These are phyloP conservation scores for Cornus suecica DNA, from an alignment of 148 eudicot genomes.

Conservation along the genomic window DNA sequence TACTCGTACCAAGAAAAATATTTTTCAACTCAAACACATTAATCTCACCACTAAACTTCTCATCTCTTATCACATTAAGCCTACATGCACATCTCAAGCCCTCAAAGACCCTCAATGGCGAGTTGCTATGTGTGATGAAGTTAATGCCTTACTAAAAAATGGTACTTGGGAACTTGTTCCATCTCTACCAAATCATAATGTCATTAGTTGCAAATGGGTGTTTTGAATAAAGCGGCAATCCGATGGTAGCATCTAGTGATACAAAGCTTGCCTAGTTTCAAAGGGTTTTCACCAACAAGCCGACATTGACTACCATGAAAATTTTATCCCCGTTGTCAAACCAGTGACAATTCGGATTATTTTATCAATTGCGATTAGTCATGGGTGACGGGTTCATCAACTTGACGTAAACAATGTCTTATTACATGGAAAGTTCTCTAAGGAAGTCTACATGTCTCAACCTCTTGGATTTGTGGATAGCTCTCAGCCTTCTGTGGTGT, in stretches of 20 bases:
- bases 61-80: not conserved
- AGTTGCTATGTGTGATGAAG: not conserved
- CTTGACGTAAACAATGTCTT: no score
- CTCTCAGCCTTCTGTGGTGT: no score
- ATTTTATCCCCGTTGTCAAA: not conserved
- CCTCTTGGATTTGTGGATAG: no score
- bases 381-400: not conserved
- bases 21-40: not conserved
- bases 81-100: not conserved
- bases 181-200: not conserved
- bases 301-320: not conserved
- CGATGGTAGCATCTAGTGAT: not conserved
- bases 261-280: not conserved
- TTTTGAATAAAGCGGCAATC: not conserved
- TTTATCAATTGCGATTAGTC: not conserved
- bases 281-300: not conserved
- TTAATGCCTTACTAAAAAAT: not conserved
- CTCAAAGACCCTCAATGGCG: not conserved
- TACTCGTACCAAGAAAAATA: not conserved
- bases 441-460: no score
- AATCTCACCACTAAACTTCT: not conserved
- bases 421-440: no score
- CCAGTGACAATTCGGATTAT: not conserved
- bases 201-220: not conserved
- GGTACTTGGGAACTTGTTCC: not conserved